Evolutionary conservation across 2,329 filamentous ascomycete genomes (phyloP).

Genomic region (Fusarium sp.): DNA sequence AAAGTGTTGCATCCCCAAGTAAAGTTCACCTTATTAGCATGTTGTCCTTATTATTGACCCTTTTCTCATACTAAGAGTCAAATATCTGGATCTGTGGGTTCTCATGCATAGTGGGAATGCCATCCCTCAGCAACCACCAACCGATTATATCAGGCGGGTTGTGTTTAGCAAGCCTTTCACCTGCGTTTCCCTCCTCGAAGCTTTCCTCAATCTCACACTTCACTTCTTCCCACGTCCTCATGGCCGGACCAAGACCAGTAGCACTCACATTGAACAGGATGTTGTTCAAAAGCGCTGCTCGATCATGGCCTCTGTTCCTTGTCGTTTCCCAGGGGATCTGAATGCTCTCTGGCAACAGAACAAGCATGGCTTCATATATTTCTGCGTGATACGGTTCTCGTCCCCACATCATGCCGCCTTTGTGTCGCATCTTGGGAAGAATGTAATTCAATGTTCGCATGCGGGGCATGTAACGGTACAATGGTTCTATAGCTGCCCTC

Average conservation of each 20-base stretch:
- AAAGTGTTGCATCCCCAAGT: not conserved
- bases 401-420: constrained; percentile 47
- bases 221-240: constrained; percentile 39
- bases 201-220: constrained; percentile 38
- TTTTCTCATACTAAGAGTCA: not conserved
- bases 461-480: constrained; percentile 47
- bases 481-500: constrained; percentile 33
- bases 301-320: constrained; percentile 17
- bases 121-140: constrained; percentile 16
- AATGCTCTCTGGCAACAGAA: constrained; percentile 37
- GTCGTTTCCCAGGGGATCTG: constrained; percentile 48
- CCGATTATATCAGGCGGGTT: constrained; percentile 9
- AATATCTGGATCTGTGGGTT: constrained; percentile 14
- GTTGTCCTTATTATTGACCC: not conserved
- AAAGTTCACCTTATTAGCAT: not conserved
- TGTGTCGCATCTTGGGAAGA: constrained; percentile 46
- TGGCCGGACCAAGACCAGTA: constrained; percentile 3
- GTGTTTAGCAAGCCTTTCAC: not conserved
- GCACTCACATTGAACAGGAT: constrained; percentile 4
- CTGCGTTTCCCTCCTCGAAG: constrained; percentile 10
- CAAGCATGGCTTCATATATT: constrained; percentile 35
- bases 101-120: constrained; percentile 17
- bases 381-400: constrained; percentile 48
- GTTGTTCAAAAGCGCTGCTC: constrained; percentile 8
- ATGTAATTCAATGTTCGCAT: constrained; percentile 49